Evolutionary conservation across 139 green algal species (phyloP).

Genomic region (Ettlia oleoabundans): DNA sequence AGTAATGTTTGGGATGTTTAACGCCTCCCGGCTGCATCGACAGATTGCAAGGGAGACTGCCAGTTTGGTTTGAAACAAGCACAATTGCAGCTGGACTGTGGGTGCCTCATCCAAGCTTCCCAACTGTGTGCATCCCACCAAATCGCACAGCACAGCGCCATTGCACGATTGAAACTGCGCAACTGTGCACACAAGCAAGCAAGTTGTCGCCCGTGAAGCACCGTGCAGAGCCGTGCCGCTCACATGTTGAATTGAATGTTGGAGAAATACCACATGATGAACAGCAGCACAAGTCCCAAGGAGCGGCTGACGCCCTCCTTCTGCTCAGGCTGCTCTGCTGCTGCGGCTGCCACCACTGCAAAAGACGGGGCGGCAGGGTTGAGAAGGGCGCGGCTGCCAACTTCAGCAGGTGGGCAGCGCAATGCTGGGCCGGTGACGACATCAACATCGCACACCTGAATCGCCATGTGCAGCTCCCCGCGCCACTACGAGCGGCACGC

Average conservation of each 20-base stretch:
- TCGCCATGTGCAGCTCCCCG: background rate
- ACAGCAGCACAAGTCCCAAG: constrained; percentile 79
- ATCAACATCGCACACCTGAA: background rate
- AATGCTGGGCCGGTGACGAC: background rate
- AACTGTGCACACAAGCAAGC: too few relatives aligned
- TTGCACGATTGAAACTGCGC: background rate
- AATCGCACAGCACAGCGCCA: too few relatives aligned
- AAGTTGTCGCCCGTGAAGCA: too few relatives aligned
- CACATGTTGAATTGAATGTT: constrained; percentile 99
- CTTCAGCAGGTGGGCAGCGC: background rate
- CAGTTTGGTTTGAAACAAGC: too few relatives aligned
- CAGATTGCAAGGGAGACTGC: too few relatives aligned
- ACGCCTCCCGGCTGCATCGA: too few relatives aligned
- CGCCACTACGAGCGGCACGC: background rate
- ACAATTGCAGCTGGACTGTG: too few relatives aligned
- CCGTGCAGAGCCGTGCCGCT: constrained; percentile 5
- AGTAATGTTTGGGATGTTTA: too few relatives aligned
- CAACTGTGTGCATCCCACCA: too few relatives aligned
- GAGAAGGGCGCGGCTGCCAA: background rate
- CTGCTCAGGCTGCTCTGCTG: constrained; percentile 3
- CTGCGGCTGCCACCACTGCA: constrained; percentile 24
- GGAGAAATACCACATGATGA: constrained; percentile 93
- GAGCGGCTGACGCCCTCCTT: constrained; percentile 1
- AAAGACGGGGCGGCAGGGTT: background rate
- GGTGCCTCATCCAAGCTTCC: too few relatives aligned